Evolutionary conservation across 2,329 filamentous ascomycete species (phyloP).

Genomic region (Fonsecaea pedrosoi): DNA sequence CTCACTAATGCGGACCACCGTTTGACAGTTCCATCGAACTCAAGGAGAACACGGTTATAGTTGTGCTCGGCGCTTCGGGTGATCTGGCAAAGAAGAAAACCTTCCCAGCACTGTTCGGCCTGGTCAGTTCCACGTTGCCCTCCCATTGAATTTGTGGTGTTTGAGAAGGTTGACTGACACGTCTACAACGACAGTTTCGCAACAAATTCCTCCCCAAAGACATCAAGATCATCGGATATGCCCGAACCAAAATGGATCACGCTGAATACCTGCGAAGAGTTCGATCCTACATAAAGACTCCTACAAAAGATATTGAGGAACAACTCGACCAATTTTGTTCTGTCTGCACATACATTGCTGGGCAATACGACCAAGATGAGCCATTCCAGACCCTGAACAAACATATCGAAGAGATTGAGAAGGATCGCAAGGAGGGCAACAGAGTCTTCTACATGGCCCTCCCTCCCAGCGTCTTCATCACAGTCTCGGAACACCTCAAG

Average conservation of each 20-base stretch:
- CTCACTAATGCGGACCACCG: slow-evolving; percentile 9
- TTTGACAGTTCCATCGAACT: slow-evolving; percentile 80
- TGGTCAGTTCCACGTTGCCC: slow-evolving; percentile 69
- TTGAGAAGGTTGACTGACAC: slow-evolving; percentile 25
- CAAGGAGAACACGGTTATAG: slow-evolving; percentile 96
- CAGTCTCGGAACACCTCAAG: slow-evolving; percentile 96
- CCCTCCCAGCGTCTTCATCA: slow-evolving; percentile 95
- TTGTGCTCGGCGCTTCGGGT: slow-evolving; percentile 95
- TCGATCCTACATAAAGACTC: slow-evolving; percentile 98
- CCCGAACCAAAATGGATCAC: slow-evolving; percentile 98
- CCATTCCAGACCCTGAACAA: slow-evolving; percentile 85
- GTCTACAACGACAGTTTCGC: slow-evolving; percentile 70
- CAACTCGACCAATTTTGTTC: slow-evolving; percentile 89
- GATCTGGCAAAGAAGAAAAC: slow-evolving; percentile 99
- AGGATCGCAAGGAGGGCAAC: slow-evolving; percentile 80
- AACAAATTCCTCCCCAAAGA: slow-evolving; percentile 98
- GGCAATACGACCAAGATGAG: slow-evolving; percentile 96
- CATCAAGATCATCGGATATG: slow-evolving; percentile 97
- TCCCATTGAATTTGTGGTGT: background rate
- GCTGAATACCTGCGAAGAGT: slow-evolving; percentile 93
- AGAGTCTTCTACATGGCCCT: slow-evolving; percentile 99
- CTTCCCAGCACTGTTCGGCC: slow-evolving; percentile 96
- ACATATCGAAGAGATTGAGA: slow-evolving; percentile 85
- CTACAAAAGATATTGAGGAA: slow-evolving; percentile 95
- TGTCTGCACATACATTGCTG: slow-evolving; percentile 91